Conservation (phyloP, 1,139 yeast species). For the Blastobotrys elegans region DNA sequence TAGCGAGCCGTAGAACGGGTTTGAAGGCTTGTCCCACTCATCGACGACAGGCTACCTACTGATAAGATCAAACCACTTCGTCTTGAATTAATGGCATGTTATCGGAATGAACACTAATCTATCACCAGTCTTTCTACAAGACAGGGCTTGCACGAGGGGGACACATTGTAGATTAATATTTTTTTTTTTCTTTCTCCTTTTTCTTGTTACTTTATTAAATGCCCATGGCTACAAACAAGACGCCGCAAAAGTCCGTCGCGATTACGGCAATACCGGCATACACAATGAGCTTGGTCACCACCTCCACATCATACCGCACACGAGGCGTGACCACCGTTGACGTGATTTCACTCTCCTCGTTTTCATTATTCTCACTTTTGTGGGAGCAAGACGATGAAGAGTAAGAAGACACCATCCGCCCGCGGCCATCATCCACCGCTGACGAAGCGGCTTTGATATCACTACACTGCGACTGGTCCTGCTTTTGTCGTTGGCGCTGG, state of each 20-base stretch:
- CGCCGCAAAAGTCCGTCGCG: conserved; percentile 23
- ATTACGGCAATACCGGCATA: conserved; percentile 63
- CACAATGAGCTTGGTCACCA: conserved; percentile 64
- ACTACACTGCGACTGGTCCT: background rate
- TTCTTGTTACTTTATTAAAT: conserved; percentile 12
- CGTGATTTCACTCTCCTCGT: conserved; percentile 25
- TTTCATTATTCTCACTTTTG: background rate
- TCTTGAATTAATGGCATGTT: no score
- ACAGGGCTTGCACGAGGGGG: no score
- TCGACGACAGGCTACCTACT: no score
- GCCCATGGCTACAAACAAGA: conserved; percentile 20
- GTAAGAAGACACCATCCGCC: background rate
- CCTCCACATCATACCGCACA: conserved; percentile 65
- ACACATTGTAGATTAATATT: no score
- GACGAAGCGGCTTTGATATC: background rate
- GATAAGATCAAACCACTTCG: no score
- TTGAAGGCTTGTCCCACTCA: no score
- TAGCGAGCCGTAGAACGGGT: no score
- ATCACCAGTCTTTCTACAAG: no score
- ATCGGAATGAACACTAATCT: no score
- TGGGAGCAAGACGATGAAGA: background rate
- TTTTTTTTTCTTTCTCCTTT: no score
- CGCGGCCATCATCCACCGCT: background rate
- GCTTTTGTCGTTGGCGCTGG: conserved; percentile 18
- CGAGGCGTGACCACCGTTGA: conserved; percentile 39